Evolutionary conservation across 805 yeast species (phyloP), one percentile per base, ranked within the genome.

Genomic region (Zygosaccharomyces bailii): DNA sequence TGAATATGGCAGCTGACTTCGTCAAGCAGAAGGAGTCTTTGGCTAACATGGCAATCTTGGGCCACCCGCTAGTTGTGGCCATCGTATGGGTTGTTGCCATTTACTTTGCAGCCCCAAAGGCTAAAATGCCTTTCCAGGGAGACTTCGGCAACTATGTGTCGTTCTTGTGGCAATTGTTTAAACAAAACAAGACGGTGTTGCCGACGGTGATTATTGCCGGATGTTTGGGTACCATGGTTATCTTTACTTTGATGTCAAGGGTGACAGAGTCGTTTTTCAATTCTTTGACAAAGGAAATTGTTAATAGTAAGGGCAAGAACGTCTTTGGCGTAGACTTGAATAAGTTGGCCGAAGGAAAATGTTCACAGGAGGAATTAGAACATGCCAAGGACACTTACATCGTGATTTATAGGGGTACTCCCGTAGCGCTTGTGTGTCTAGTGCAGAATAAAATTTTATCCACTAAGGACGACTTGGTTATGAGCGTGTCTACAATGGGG

Each of bases 1-100:
- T 82, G 43, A 80, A 78, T 45, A 63, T 84, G 47, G 78, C 82
- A 23, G 79, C 85, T 45, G 93, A 85, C 59, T 78, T 72, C 51
- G 66, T 77, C 44, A 66, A 60, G 45, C 67, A 63, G 48, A 57
- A 63, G 31, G 82, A 78, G 56, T 64, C 80, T 1, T 48, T 62
- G 19, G 68, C 78, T 42, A 77, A 75, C 57, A 71, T 58, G 46
- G 55, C 56, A 36, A 55, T 78, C 31, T 70, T 78, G 38, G 72
- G 72, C 69, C 74, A 74, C 57, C 77, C 75, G 2, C 45, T 67
- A 17, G 66, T 78, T 0, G 37, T 71, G 8, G 36, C 65, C 1
- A 4, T 65, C 1, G 43, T 66, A 2, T 10, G 50, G 13, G 17
- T 56, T 10, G 47, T 51, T 21, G 45, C 56, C 9, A 23, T 46